Evolutionary conservation across 225 moss, liverwort and hornwort species (phyloP).

Genomic region (Rhytidiadelphus loreus): DNA sequence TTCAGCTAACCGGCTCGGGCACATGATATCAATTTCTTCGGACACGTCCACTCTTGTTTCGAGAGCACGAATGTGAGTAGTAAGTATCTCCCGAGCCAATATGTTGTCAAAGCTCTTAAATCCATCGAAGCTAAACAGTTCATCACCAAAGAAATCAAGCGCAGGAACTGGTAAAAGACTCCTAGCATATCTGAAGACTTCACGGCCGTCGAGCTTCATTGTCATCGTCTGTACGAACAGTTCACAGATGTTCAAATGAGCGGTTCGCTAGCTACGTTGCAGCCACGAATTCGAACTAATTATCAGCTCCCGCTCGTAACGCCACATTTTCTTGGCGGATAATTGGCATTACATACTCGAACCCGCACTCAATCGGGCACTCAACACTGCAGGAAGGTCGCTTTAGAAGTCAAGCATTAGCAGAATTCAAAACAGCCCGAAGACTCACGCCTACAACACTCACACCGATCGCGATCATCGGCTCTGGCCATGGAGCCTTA

Average conservation of each 20-base stretch:
- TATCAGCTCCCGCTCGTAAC: neutral
- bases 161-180: constrained; percentile 17
- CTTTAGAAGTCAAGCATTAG: neutral
- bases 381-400: neutral
- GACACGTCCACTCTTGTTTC: constrained; percentile 5
- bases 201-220: constrained; percentile 13
- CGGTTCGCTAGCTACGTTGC: neutral
- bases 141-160: constrained; percentile 4
- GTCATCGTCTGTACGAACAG: neutral
- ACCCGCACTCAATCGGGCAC: neutral
- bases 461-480: neutral
- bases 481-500: neutral
- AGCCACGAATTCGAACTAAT: neutral
- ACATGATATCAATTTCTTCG: constrained; percentile 16
- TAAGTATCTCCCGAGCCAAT: constrained; percentile 15
- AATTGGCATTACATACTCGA: neutral
- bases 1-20: constrained; percentile 17
- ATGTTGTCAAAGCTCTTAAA: neutral
- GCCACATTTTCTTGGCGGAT: neutral
- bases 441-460: neutral
- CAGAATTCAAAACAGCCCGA: neutral
- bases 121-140: constrained; percentile 14
- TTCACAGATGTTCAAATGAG: neutral
- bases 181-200: constrained; percentile 5
- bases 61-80: neutral